These are phyloP conservation scores for Musa troglodytarum DNA, from an alignment of 176 grass and related monocot genomes.

Conservation along the genomic window DNA sequence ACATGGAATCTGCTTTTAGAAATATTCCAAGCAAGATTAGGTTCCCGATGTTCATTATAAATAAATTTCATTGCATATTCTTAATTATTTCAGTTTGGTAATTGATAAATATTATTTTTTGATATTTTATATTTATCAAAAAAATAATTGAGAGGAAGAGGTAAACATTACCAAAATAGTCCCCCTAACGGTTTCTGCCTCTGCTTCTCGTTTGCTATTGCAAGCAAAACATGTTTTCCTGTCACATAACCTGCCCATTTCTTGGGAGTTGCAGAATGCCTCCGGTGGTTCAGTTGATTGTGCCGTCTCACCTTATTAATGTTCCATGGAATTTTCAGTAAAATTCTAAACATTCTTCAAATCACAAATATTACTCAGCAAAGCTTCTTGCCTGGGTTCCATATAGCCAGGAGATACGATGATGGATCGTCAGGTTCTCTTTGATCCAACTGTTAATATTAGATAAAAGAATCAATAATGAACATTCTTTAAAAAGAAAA, in stretches of 20 bases:
- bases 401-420: conserved; percentile 73
- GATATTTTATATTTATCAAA: background rate
- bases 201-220: conserved; percentile 36
- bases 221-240: conserved; percentile 38
- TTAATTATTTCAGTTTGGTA: background rate
- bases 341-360: conserved; percentile 1
- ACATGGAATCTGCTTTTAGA: conserved; percentile 67
- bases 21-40: background rate
- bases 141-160: background rate
- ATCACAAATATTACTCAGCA: conserved; percentile 8
- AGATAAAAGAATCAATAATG: background rate
- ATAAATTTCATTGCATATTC: background rate
- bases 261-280: conserved; percentile 32
- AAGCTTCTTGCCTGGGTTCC: conserved; percentile 51
- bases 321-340: conserved; percentile 16
- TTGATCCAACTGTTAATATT: conserved; percentile 30
- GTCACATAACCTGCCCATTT: conserved; percentile 38
- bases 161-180: conserved; percentile 66
- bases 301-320: conserved; percentile 48
- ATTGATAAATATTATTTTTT: background rate
- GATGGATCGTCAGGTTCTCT: conserved; percentile 73
- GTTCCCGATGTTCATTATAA: background rate
- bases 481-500: background rate
- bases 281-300: conserved; percentile 34
- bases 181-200: conserved; percentile 60